Base-by-base conservation (phyloP, 176 grass and related monocot genomes). In the Aegilops longissima region DNA sequence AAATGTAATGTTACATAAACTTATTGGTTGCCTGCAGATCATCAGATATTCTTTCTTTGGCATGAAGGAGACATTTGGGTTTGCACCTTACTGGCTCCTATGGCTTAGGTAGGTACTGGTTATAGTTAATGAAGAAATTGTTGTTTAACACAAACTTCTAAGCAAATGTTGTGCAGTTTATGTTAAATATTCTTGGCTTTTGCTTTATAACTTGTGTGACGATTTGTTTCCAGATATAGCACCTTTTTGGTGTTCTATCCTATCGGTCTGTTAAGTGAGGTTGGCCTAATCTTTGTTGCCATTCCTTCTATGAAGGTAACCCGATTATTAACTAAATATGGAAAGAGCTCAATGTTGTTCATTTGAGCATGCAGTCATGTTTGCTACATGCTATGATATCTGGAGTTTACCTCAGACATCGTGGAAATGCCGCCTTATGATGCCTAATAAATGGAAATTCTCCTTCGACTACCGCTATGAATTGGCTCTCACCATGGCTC, bases 1-100 rank as follows among this genome's bases (percentile, higher is more conserved):
- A 31, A 51, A 66, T 27, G 27, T 3, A 31, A 17, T 4, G 64
- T 66, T 31, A 35, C 16, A 20, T 9, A 65, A 73, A 66, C 40
- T n/a, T 78, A 25, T 0, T 79, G 30, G 24, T 66, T 52, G 61
- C 9, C 6, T 87, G 80, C 76, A 98, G 96, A 91, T 92, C 45
- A 91, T 95, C 67, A 92, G 96, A 65, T 98, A 98, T 73, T 98
- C 93, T 18, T 98, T 98, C 90, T 98, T 98, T 90, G 92, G 96
- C 21, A 82, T 91, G 93, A 98, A 92, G 77, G 96, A 98, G 73
- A 76, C 88, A 84, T 77, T 98, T 87, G 92, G 93, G 62, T 91
- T 61, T 88, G 71, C 92, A 29, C 93, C 96, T 71, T 94, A 79
- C 6, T 95, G 91, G 93, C 88, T 98, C 6, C 77, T 95, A 36